Evolutionary conservation across 2,329 filamentous ascomycete species (phyloP), one percentile per base, ranked within the genome.

Genomic region (Cryphonectria parasitica): DNA sequence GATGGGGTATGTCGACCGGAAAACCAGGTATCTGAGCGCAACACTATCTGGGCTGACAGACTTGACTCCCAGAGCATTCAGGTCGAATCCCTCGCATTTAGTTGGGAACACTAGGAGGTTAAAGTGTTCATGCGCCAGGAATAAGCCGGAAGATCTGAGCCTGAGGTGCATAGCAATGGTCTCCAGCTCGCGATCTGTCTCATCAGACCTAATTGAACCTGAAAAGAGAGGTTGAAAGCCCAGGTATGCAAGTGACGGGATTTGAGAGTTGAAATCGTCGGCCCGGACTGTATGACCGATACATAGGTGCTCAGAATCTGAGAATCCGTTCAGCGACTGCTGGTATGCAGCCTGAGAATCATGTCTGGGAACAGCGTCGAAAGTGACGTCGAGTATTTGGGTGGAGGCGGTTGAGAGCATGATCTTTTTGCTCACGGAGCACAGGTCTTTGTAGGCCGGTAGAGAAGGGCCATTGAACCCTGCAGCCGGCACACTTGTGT

Each of bases 71-170:
- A 76, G 66, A 5, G 65, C 34, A 4, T 73, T 68, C 6, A 71
- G 64, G 28, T 71, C 75, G 79, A 82, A 84, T 0, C 79, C 77
- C 0, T 80, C 77, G 66, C 80, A 80, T 36, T 75, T 75, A 1
- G 77, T 70, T 1, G 83, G 80, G 65, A 82, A 82, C 0, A 86
- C 58, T 5, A 87, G 65, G 25, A 86, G 72, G 66, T 78, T 81
- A 43, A 77, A 80, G 15, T 77, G 71, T 4, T 76, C 72, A 22
- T 74, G 67, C 28, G 79, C 74, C 49, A 77, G 79, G 13, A 82
- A 75, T 1, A 83, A 73, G 0, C 81, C 83, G 3, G 81, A 76
- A 10, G 79, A 77, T 11, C 78, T 79, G 3, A 78, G 63, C 34
- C 73, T 75, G 2, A 87, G 77, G 60, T 79, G 77, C 28, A 78